Evolutionary conservation across 2,329 filamentous ascomycete genomes (phyloP), one percentile per base, ranked within the genome.

Genomic region (Monascus ruber): DNA sequence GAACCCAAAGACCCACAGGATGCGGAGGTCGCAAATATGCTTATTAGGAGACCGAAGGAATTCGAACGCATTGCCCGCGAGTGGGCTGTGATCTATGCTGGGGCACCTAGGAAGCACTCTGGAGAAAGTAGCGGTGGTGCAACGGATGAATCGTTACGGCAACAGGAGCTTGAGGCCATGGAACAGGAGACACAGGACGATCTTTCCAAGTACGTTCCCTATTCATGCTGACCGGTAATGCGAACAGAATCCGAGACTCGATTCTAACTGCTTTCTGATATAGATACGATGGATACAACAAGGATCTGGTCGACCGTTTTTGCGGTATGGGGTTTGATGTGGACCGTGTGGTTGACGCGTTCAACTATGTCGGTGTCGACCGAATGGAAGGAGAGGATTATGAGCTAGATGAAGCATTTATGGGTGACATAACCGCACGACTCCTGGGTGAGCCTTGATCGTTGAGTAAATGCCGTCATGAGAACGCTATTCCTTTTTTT

Each of bases 1-100:
- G 93, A 98, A 60, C 89, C 91, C 0, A 93, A 89, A 53, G 91
- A 98, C 49, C 91, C 91, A 0, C 91, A 98, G 67, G 91, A 98
- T 55, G 88, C 88, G 31, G 86, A 95, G 61, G 91, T 96, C 1
- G 91, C 91, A 24, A 79, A 76, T 54, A 94, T 95, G 85, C 73
- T 96, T 55, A 71, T 94, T 43, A 75, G 80, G 2, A 76, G 84
- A 35, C 86, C 85, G 0, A 77, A 83, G 35, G 77, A 79, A 41
- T 96, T 95, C 54, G 79, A 84, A 39, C 73, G 78, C 47, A 81
- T 83, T 48, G 91, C 91, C 1, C 79, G 87, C 46, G 84, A 95
- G 48, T 98, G 91, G 91, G 85, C 91, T 3, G 77, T 93, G 34
- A 74, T 77, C 50, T 77, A 88, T 59, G 91, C 89, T 1, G 78